These are phyloP conservation scores for Malus hybrid DNA, from an alignment of 331 rosid genomes.

Conservation along the genomic window DNA sequence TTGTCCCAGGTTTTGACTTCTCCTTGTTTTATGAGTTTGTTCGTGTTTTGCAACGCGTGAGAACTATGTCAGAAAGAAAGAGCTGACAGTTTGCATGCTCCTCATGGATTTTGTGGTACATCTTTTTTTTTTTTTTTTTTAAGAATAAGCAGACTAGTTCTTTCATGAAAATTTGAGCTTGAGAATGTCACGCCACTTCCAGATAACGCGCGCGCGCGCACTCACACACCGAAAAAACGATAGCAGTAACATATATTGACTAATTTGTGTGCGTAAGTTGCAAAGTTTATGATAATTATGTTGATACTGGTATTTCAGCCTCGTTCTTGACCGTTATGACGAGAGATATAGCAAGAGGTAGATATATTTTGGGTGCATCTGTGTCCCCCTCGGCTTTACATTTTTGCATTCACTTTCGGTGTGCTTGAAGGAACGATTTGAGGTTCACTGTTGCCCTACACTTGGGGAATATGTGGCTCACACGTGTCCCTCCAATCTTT, in stretches of 20 bases:
- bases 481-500: neutral
- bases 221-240: neutral
- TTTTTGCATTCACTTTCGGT: neutral
- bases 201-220: neutral
- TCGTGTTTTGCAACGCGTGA: conserved; percentile 67
- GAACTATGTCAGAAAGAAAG: conserved; percentile 43
- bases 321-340: neutral
- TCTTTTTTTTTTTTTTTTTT: neutral
- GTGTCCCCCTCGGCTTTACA: neutral
- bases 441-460: neutral
- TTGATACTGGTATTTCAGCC: too few species aligned
- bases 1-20: conserved; percentile 46
- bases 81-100: conserved; percentile 17
- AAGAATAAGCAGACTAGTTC: neutral
- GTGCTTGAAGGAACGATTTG: neutral
- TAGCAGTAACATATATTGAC: neutral
- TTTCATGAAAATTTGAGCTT: neutral
- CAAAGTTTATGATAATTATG: neutral
- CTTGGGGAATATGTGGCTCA: neutral
- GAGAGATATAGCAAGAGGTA: neutral
- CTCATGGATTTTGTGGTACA: neutral
- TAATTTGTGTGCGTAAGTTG: neutral
- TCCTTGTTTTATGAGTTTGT: conserved; percentile 67
- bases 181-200: neutral
- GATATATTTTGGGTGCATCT: neutral